phyloP scores from a whole-genome alignment of 2,329 filamentous ascomycete genomes.

The Leptodontidium sp. region DNA sequence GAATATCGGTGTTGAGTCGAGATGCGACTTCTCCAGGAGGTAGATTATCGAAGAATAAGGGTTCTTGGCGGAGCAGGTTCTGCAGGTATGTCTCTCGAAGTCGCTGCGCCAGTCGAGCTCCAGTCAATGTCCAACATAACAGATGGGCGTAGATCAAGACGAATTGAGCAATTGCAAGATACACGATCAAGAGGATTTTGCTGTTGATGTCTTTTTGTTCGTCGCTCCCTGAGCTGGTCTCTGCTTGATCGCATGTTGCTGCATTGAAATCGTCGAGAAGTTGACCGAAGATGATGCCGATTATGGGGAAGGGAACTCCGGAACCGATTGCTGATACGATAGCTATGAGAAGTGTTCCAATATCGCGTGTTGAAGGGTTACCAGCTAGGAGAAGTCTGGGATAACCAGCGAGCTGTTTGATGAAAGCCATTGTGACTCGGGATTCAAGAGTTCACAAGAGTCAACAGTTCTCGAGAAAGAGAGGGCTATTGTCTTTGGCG shows the following conservation, averaged over 20 bases:
- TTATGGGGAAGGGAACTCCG: constrained; percentile 68
- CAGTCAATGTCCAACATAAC: constrained; percentile 63
- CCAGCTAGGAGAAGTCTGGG: constrained; percentile 33
- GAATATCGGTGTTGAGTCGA: constrained; percentile 61
- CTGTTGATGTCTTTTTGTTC: constrained; percentile 28
- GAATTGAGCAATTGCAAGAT: constrained; percentile 70
- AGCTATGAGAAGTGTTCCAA: constrained; percentile 50
- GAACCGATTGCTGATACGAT: constrained; percentile 59
- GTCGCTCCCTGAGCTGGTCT: constrained; percentile 8
- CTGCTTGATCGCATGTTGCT: constrained; percentile 50
- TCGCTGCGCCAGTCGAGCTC: constrained; percentile 62
- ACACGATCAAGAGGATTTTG: constrained; percentile 68
- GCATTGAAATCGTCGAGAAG: constrained; percentile 68
- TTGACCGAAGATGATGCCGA: constrained; percentile 71
- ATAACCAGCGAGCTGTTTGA: constrained; percentile 27
- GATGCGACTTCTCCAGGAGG: constrained; percentile 60
- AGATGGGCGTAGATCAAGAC: constrained; percentile 70
- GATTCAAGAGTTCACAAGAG: neutral
- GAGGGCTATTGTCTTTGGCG: neutral
- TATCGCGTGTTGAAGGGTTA: constrained; percentile 39
- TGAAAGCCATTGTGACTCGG: constrained; percentile 17
- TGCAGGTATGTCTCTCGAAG: constrained; percentile 61
- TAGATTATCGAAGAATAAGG: constrained; percentile 61
- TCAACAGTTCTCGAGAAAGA: neutral
- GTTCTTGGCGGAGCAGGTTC: constrained; percentile 60